These are phyloP conservation scores for Ganoderma lingzhi DNA, from an alignment of 1,284 basidiomycete genomes.

Conservation along the genomic window DNA sequence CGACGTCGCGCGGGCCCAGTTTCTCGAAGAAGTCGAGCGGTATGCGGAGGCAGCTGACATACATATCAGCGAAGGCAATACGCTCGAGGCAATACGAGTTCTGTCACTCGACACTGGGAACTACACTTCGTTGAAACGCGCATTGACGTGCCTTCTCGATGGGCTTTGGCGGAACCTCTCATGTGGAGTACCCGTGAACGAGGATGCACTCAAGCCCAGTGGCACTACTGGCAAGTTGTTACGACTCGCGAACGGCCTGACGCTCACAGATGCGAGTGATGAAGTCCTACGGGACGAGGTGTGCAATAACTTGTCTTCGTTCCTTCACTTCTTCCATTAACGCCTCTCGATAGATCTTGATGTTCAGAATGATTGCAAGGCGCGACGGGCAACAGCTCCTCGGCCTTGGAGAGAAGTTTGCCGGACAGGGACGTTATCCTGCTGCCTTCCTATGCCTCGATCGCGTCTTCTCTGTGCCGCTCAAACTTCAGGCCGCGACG, in stretches of 20 bases:
- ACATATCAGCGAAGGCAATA: conserved; percentile 58
- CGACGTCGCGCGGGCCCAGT: conserved; percentile 55
- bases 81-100: conserved; percentile 55
- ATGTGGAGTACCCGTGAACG: conserved; percentile 33
- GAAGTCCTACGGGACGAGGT: conserved; percentile 33
- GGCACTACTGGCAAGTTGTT: conserved; percentile 27
- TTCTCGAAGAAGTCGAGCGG: conserved; percentile 56
- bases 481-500: conserved; percentile 33
- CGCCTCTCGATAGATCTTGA: conserved; percentile 34
- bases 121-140: conserved; percentile 27
- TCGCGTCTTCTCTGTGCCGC: conserved; percentile 43
- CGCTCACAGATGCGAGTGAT: conserved; percentile 1
- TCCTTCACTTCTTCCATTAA: background rate
- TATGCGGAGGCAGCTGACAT: conserved; percentile 63
- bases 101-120: conserved; percentile 48
- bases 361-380: conserved; percentile 51
- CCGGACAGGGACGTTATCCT: conserved; percentile 35
- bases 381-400: conserved; percentile 39
- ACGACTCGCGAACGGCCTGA: conserved; percentile 14
- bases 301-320: background rate
- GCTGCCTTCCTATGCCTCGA: conserved; percentile 54
- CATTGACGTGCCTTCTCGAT: conserved; percentile 35
- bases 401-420: conserved; percentile 40
- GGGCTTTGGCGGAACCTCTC: conserved; percentile 41
- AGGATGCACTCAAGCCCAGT: conserved; percentile 19